Percentiles rank a stretch among this genome's conserved stretches.
phyloP scores from a whole-genome alignment of 2,329 filamentous ascomycete species.

The Periglandula ipomoeae region DNA sequence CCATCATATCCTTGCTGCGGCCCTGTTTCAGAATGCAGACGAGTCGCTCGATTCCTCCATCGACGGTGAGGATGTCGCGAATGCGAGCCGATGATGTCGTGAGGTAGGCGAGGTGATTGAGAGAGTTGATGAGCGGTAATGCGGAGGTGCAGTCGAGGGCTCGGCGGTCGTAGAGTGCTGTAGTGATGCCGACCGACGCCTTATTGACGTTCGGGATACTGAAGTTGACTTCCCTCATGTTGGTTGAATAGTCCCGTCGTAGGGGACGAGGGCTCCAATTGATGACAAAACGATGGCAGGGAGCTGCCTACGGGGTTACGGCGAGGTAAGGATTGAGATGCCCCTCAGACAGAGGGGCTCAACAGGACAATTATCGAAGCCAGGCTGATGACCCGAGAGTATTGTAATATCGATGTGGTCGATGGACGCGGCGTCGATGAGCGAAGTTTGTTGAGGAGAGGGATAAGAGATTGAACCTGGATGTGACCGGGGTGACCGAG shows the following conservation, averaged over 20 bases:
- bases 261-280: neutral
- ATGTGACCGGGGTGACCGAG: constrained; percentile 7
- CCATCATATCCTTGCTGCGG: constrained; percentile 96
- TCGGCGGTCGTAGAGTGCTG: constrained; percentile 92
- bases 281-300: neutral
- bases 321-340: constrained; percentile 3
- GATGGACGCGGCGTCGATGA: neutral
- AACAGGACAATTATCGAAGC: constrained; percentile 1
- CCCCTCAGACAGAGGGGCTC: constrained; percentile 10
- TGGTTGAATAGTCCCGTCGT: constrained; percentile 28
- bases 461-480: neutral
- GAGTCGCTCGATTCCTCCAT: constrained; percentile 93
- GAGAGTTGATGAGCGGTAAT: constrained; percentile 92
- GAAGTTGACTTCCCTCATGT: constrained; percentile 99
- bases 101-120: constrained; percentile 97
- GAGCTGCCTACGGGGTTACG: neutral
- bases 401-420: neutral
- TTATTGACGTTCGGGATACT: constrained; percentile 99
- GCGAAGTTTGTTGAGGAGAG: neutral
- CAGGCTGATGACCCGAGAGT: constrained; percentile 2
- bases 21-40: constrained; percentile 98
- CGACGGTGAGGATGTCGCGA: constrained; percentile 93
- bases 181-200: constrained; percentile 97
- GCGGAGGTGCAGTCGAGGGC: constrained; percentile 98
- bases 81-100: constrained; percentile 97